Percentiles rank a stretch among this genome's conserved stretches.
phyloP scores from a whole-genome alignment of 2,329 filamentous ascomycete genomes.

The Colletotrichum sp. region DNA sequence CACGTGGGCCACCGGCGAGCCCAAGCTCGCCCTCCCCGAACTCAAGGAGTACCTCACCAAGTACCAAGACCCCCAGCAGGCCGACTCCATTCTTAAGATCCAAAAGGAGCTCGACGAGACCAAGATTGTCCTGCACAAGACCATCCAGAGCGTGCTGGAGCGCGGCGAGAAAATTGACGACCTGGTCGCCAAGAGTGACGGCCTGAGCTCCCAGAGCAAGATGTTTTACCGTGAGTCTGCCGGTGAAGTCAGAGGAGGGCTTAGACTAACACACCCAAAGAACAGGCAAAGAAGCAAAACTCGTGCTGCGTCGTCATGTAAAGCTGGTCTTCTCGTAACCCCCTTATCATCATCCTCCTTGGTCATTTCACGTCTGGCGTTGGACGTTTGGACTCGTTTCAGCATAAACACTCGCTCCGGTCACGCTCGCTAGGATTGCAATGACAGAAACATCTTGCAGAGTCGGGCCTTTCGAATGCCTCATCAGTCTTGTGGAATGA shows the following conservation, averaged over 20 bases:
- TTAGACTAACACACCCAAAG: slow-evolving; percentile 31
- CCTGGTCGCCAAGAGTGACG: slow-evolving; percentile 91
- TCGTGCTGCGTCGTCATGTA: slow-evolving; percentile 77
- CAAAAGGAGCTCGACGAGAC: slow-evolving; percentile 97
- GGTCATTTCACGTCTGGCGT: slow-evolving; percentile 28
- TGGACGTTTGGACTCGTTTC: slow-evolving; percentile 23
- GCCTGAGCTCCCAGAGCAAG: slow-evolving; percentile 89
- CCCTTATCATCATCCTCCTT: not conserved
- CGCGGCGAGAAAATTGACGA: slow-evolving; percentile 97
- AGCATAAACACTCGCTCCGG: slow-evolving; percentile 15
- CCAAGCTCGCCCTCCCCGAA: slow-evolving; percentile 68
- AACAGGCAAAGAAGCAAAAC: slow-evolving; percentile 80
- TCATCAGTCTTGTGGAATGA: not conserved
- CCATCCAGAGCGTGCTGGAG: slow-evolving; percentile 86
- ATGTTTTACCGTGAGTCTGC: slow-evolving; percentile 84
- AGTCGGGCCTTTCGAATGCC: not conserved
- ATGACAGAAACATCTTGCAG: not conserved
- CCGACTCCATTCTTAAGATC: slow-evolving; percentile 93
- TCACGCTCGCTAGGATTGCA: slow-evolving; percentile 3
- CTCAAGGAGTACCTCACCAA: slow-evolving; percentile 76
- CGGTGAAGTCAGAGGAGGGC: not conserved
- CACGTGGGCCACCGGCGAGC: slow-evolving; percentile 63
- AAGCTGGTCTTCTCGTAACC: not conserved
- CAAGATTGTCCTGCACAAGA: slow-evolving; percentile 97
- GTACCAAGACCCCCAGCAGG: slow-evolving; percentile 88